Base-by-base conservation (phyloP, 1,139 yeast genomes). In the Suhomyces ambrosiae region DNA sequence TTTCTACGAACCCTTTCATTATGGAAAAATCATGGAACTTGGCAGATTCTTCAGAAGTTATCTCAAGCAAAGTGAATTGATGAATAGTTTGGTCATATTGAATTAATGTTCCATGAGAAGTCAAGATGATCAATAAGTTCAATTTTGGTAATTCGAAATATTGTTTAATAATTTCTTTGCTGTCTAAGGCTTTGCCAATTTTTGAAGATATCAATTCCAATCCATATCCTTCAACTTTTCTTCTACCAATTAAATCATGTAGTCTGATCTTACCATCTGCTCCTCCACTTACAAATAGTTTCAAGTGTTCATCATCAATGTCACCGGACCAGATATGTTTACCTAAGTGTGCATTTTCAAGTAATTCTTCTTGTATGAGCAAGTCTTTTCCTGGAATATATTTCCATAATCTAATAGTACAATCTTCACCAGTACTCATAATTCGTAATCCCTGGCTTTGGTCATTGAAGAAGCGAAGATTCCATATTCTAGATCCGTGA, bases 401-500 rank as follows among this genome's bases (percentile, higher is more conserved):
- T 25, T 64, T 60, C 98, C 98, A 92, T 0, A 83, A 55, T 47
- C 97, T 74, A n/a, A 87, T 77, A 0, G 96, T 83, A 51, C 94
- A 80, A 60, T 92, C 98, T 58, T 92, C 98, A 7, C 96, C 89
- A 10, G 82, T 80, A 61, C 95, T 84, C 47, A 75, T 60, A 3
- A 76, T 54, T 18, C 77, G 65, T 1, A 83, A 54, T 2, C 52
- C 46, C 4, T 38, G 30, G 6, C 58, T 46, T 10, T 12, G 31
- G n/a, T 61, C 60, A 3, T 49, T 46, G 44, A 69, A 75, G 57
- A 89, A 88, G 30, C 71, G 71, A 37, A 92, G 68, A 29, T 76
- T 77, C 98, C 98, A 92, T 29, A 92, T 89, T 55, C 98, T 75
- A 0, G 97, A 90, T 3, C 86, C 84, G 57, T 92, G 98, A 11